Evolutionary conservation across 108 stramenopile genomes (phyloP), one percentile per base, ranked within the genome.

Genomic region (Conticribra weissflogii): DNA sequence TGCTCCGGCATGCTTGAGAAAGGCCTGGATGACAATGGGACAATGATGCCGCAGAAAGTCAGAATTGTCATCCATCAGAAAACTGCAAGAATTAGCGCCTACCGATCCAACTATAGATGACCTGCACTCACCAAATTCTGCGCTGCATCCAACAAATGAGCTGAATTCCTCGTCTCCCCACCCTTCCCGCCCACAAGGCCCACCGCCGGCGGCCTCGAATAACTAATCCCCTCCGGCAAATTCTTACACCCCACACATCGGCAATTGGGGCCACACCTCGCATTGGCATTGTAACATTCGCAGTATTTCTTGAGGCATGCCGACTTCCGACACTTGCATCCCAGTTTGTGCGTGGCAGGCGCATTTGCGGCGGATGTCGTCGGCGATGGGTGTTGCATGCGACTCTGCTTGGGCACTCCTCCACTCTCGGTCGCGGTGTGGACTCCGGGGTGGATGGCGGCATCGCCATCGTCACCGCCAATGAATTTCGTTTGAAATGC

Each of bases 281-380:
- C 88, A 48, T 79, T 81, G 18, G 89, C 95, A 23, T 90, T 81
- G 71, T 90, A 97, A 66, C 98, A 98, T 68, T 97, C 98, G 75
- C 98, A 98, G 56, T 96, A 94, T 63, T 89, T 97, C 78, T 98
- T 98, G 69, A 97, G 83, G 75, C 98, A 98, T 28, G 84, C 84
- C 14, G 82, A 85, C 65, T 93, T 96, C 18, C 94, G 85, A 78
- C 98, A 98, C 66, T 97, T 96, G 81, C 98, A 98, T 29, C 98
- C 98, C n/a, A 85, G 50, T 66, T 94, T 93, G 83, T 97, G 96
- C 12, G 88, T 81, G 41, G 68, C 51, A 46, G 67, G 50, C 34
- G 36, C 46, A 53, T 48, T 23, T 53, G 66, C 30, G 27, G 64
- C 66, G 30, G 50, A 22, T 29, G 48, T 32, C n/a, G 29, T 1